phyloP scores from a whole-genome alignment of 805 yeast species.

The Yarrowia sp. region DNA sequence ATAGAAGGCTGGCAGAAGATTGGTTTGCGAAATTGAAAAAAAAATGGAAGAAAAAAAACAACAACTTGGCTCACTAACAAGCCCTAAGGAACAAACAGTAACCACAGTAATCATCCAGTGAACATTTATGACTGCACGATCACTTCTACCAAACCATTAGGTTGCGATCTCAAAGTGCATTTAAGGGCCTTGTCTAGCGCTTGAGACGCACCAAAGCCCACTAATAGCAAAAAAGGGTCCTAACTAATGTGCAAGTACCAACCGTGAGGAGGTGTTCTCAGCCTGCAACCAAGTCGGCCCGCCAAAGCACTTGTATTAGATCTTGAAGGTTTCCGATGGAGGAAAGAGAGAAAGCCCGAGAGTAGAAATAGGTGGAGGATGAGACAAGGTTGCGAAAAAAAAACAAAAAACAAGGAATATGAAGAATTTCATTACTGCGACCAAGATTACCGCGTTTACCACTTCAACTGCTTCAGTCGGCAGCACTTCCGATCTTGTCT shows the following conservation, averaged over 20 bases:
- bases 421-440: too few relatives aligned
- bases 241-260: background rate
- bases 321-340: background rate
- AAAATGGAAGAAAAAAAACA: too few relatives aligned
- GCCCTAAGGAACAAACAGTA: too few relatives aligned
- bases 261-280: background rate
- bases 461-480: too few relatives aligned
- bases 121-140: background rate
- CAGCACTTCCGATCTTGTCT: background rate
- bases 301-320: background rate
- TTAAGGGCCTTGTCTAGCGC: constrained; percentile 9
- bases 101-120: background rate
- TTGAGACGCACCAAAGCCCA: background rate
- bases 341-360: background rate
- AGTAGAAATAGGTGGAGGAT: background rate
- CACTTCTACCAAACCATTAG: too few relatives aligned
- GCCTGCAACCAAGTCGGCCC: constrained; percentile 3
- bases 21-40: too few relatives aligned
- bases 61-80: too few relatives aligned
- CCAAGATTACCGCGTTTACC: too few relatives aligned
- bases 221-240: constrained; percentile 2
- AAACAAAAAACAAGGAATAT: too few relatives aligned
- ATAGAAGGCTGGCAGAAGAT: constrained; percentile 22
- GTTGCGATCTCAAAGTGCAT: background rate
- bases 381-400: background rate